These are phyloP conservation scores for Aspergillus uvarum DNA, from an alignment of 2,329 filamentous ascomycete genomes.

Conservation along the genomic window DNA sequence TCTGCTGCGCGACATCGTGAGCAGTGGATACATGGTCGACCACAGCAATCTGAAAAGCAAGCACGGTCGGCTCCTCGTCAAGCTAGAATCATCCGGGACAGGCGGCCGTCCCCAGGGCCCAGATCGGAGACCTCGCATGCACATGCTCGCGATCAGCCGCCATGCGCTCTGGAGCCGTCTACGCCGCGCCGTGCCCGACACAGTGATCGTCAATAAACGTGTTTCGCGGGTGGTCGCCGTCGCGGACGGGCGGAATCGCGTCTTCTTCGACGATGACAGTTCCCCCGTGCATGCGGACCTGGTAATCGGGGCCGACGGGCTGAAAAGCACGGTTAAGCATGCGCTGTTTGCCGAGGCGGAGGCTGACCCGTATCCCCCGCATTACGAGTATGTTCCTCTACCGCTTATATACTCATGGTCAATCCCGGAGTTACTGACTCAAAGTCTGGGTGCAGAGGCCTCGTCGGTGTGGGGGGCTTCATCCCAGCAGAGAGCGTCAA, in stretches of 20 bases:
- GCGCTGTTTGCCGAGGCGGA: constrained; percentile 37
- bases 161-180: constrained; percentile 42
- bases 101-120: too few species aligned
- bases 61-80: constrained; percentile 35
- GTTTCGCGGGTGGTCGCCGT: constrained; percentile 30
- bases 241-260: constrained; percentile 24
- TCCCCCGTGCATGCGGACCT: constrained; percentile 39
- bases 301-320: constrained; percentile 46
- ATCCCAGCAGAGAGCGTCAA: constrained; percentile 32
- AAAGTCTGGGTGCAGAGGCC: constrained; percentile 28
- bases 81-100: constrained; percentile 13
- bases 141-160: constrained; percentile 39
- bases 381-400: constrained; percentile 39
- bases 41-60: constrained; percentile 36
- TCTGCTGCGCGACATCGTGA: constrained; percentile 34
- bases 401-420: not conserved
- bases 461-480: constrained; percentile 50
- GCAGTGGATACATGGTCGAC: constrained; percentile 35
- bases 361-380: constrained; percentile 38
- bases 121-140: constrained; percentile 18
- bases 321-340: constrained; percentile 38
- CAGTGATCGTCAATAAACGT: constrained; percentile 34
- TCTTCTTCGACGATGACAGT: constrained; percentile 39
- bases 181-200: constrained; percentile 35
- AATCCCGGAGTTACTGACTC: not conserved